Evolutionary conservation across 495 filamentous ascomycete species (phyloP), one percentile per base, ranked within the genome.

Genomic region (Lasiosphaeriaceae sp.): DNA sequence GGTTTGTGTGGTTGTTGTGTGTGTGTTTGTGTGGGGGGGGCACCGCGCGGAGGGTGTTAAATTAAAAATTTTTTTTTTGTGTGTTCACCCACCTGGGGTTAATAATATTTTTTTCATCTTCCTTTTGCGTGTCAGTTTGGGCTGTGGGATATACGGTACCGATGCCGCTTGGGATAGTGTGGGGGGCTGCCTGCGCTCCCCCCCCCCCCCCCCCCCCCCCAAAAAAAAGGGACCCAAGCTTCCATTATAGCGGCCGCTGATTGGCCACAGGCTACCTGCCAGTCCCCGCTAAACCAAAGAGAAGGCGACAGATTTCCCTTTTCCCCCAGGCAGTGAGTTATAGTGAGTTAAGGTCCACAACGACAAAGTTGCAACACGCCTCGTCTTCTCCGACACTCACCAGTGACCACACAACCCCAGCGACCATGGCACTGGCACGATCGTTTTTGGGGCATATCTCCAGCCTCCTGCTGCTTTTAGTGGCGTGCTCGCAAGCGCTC

Each of bases 401-500:
- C 58, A 48, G 8, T 41, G 5, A 41, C 46, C 44, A 34, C 44
- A 55, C 16, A 26, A 2, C 39, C 23, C 43, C 60, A 54, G 47
- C 60, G 47, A 62, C 56, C 53, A 72, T 72, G 70, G 66, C 66
- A 37, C 57, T 52, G 21, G 34, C 58, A 55, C 63, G 64, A 70
- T 76, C 71, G 69, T 65, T 77, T 61, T 68, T 78, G 69, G 74
- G 72, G 65, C 65, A 69, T 47, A 62, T 74, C 62, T 78, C 72
- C 73, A 63, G 75, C 68, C 52, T 77, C 35, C 58, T 80, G 60
- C 75, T 82, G 53, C 67, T 87, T 66, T 85, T 16, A 83, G 87
- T 46, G 74, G 87, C 58, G 75, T 6, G 8, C 39, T 43, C 84
- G 52, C 77, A 83, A 51, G 92, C 92, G 29, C 81, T 98, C 55